Conservation (phyloP, 495 filamentous ascomycete species). For the Trichocladium uniseriatum region DNA sequence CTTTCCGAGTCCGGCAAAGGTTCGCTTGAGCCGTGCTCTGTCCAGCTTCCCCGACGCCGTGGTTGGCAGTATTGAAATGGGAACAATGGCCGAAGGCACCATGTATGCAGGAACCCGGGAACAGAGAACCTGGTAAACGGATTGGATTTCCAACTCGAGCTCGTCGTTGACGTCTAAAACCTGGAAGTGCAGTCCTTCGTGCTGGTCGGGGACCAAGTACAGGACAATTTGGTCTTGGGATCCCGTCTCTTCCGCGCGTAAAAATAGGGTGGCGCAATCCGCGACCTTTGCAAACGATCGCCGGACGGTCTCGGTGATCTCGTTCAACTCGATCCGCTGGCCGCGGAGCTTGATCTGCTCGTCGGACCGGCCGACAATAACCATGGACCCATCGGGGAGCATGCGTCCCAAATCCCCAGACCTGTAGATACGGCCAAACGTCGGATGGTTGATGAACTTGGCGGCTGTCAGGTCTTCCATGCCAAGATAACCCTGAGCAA, state of each 20-base stretch:
- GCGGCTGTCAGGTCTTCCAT: conserved; percentile 42
- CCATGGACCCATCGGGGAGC: conserved; percentile 57
- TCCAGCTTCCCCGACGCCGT: conserved; percentile 60
- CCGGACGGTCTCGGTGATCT: conserved; percentile 56
- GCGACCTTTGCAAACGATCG: conserved; percentile 31
- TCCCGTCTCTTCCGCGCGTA: conserved; percentile 17
- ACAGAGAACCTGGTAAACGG: conserved; percentile 34
- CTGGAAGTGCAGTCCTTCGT: conserved; percentile 12
- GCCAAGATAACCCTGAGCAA: conserved; percentile 63
- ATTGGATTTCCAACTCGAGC: conserved; percentile 15
- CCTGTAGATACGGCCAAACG: conserved; percentile 58
- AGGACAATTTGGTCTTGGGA: conserved; percentile 41
- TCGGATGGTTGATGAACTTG: conserved; percentile 57
- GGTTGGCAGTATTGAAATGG: conserved; percentile 52
- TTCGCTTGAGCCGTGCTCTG: conserved; percentile 9
- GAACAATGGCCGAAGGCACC: conserved; percentile 59
- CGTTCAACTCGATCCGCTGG: conserved; percentile 66
- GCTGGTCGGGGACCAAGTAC: conserved; percentile 44
- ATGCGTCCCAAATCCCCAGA: conserved; percentile 65
- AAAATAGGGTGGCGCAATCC: conserved; percentile 47
- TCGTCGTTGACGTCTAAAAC: conserved; percentile 20
- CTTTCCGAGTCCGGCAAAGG: conserved; percentile 12
- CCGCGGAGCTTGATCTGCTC: conserved; percentile 79
- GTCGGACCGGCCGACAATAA: conserved; percentile 65
- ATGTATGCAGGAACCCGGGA: conserved; percentile 53